Evolutionary conservation across 2,329 filamentous ascomycete species (phyloP).

Genomic region (Metarhizium rileyi): DNA sequence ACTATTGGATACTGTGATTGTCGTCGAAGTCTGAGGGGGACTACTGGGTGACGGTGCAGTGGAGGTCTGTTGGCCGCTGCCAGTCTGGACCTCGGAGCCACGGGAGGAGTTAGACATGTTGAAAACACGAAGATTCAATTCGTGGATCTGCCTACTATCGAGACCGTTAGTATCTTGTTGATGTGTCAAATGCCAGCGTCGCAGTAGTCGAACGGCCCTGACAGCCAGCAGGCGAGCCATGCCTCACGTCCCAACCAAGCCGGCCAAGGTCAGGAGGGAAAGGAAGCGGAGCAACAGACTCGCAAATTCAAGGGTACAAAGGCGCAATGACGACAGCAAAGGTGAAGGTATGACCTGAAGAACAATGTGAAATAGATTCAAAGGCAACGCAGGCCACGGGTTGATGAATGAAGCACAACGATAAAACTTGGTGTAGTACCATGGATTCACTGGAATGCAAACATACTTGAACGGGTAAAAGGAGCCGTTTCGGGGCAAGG

Average conservation of each 20-base stretch:
- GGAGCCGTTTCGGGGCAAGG: neutral
- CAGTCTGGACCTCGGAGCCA: constrained; percentile 13
- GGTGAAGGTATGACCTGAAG: neutral
- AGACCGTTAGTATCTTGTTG: constrained; percentile 23
- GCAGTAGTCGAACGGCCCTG: neutral
- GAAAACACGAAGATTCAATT: neutral
- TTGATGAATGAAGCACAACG: neutral
- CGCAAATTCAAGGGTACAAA: neutral
- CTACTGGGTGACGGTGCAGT: neutral
- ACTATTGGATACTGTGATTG: neutral
- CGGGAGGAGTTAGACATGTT: constrained; percentile 5
- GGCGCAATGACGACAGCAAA: neutral
- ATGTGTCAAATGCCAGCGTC: neutral
- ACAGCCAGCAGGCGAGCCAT: neutral
- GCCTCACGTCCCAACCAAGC: neutral
- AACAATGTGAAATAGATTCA: neutral
- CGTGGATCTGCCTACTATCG: constrained; percentile 17
- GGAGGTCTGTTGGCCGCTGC: constrained; percentile 12
- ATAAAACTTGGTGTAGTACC: neutral
- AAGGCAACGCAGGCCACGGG: constrained; percentile 2
- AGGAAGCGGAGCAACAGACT: neutral
- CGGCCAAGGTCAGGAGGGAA: neutral
- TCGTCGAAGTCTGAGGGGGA: neutral
- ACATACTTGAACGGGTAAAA: neutral
- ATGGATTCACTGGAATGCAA: neutral